Evolutionary conservation across 192 early-diverging fungal species (phyloP), one percentile per base, ranked within the genome.

Genomic region (Coemansia sp.): DNA sequence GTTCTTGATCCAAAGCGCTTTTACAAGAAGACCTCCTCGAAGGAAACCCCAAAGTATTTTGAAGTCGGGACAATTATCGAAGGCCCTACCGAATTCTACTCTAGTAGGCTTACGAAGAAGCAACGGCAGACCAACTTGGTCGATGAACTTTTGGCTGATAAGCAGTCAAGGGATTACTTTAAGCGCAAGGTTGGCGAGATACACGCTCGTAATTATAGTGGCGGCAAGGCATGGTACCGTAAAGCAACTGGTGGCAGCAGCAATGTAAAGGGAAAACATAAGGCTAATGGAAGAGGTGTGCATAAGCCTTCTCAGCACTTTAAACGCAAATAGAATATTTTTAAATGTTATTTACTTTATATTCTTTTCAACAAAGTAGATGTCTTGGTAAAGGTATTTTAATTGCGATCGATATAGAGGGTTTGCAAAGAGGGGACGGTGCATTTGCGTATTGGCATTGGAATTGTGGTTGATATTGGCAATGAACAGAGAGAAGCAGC

Each of bases 41-140:
- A 71, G 49, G 48, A 63, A 18, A 65, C 89, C 14, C 95, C 97
- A 27, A 96, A 93, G 66, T 93, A 91, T 71, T 97, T 99, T 84
- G 92, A 98, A 68, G 83, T 94, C 31, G 97, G 95, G n/a, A 96
- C 92, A 0, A 83, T 99, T 24, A 73, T 98, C 10, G 92, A 93
- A 56, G 91, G 89, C 7, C 86, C 92, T 22, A 88, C 90, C 2
- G 94, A 97, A 63, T 95, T 91, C 74, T 94, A 87, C 70, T 90
- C 91, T n/a, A 83, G 86, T 5, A 86, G 97, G n/a, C 34, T 97
- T 58, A 90, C 88, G 2, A 87, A 85, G 68, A 93, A 92, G 79
- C 93, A 98, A 62, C 87, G 94, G 10, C 88, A 85, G 24, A 76
- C 83, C 27, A 94, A 91, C 2, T 80, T 99, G 56, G 88, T 93